Conservation (phyloP, 768 basidiomycete genomes). For the Fibroporia radiculosa region DNA sequence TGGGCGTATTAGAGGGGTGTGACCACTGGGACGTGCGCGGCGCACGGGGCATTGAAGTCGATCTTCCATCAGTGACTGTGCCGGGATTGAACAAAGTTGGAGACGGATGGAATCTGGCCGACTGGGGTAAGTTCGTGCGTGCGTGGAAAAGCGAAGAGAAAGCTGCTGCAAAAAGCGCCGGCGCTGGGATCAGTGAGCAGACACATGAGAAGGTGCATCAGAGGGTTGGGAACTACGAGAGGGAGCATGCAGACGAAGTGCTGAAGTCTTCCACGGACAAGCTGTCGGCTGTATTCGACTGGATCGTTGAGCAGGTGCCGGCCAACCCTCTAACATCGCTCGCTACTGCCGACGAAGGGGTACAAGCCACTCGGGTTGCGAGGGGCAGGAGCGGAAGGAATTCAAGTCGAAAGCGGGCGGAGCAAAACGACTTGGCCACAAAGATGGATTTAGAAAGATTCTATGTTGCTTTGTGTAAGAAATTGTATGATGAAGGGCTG, state of each 20-base stretch:
- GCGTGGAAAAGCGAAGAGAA: constrained; percentile 55
- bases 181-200: constrained; percentile 22
- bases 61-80: constrained; percentile 37
- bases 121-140: constrained; percentile 56
- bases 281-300: constrained; percentile 69
- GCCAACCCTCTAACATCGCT: constrained; percentile 13
- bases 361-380: background rate
- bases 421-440: constrained; percentile 40
- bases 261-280: constrained; percentile 64
- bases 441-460: constrained; percentile 83
- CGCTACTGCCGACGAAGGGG: constrained; percentile 9
- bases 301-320: constrained; percentile 69
- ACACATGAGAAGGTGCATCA: constrained; percentile 2
- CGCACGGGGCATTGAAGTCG: constrained; percentile 68
- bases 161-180: constrained; percentile 29
- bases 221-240: constrained; percentile 12
- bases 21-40: constrained; percentile 98
- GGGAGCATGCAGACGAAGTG: constrained; percentile 41
- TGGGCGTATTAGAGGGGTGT: constrained; percentile 81
- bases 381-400: background rate
- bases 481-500: constrained; percentile 88
- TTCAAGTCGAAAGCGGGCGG: constrained; percentile 5
- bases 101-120: constrained; percentile 37
- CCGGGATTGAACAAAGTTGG: constrained; percentile 31
- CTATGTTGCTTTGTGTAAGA: constrained; percentile 82